Base-by-base conservation (phyloP, 2,329 filamentous ascomycete genomes). In the Talaromyces sp. region DNA sequence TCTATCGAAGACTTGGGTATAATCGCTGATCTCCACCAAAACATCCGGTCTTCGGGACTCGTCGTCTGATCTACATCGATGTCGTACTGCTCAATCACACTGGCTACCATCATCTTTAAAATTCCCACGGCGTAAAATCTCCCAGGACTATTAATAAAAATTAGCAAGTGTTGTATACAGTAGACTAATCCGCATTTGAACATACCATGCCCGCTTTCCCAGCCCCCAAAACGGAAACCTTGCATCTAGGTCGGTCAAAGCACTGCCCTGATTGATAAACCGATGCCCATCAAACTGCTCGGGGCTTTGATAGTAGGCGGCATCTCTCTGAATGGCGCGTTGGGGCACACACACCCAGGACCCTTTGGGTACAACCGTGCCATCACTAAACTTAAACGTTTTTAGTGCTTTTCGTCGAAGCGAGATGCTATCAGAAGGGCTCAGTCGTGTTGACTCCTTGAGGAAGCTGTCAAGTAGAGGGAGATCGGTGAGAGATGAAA, bases 391-490 rank as follows among this genome's bases (percentile, higher is more conserved):
- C 2, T 24, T 35, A 21, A 59, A 59, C 17, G 32, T 11, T 17
- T 54, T 32, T 10, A 59, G 19, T 2, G 41, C 57, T 21, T 55
- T 54, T 17, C 57, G 57, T 8, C 57, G 57, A 8, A 55, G 17
- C 4, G 57, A 54, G 41, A 54, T 59, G 35, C 32, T 46, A 27
- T 59, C 57, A 14, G 52, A 32, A 12, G 57, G 50, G 12, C 38
- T 59, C 2, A 59, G 26, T 4, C 57, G 57, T 17, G 57, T 38
- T 1, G 57, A 59, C 38, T 59, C 57, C 51, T 59, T 59, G n/a
- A 59, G 26, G 41, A 59, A 59, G 57, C 57, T 53, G 46, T 58
- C 48, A 12, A 58, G 46, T 4, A 35, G 31, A n/a, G 56, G 56
- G 5, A 58, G 21, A 2, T 38, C 31, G 10, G 38, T 32, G 10